A percentile compares a stretch with the other conserved stretches of the same genome.
Conservation (phyloP, 306 rosid species). For the Citrullus colocynthis region DNA sequence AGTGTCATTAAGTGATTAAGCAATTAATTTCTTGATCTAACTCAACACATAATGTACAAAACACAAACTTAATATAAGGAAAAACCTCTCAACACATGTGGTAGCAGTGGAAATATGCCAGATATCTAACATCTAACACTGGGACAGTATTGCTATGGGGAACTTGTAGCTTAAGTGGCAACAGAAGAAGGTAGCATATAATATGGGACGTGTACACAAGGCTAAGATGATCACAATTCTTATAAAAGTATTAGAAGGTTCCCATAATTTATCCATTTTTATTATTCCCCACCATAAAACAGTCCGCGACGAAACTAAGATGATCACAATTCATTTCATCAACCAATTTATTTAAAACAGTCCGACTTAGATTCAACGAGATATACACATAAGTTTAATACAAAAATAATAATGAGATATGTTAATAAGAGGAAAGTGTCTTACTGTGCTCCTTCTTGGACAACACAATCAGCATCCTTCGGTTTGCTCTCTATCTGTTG, state of each 20-base stretch:
- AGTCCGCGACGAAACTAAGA: neutral
- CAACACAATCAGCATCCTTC: constrained; percentile 39
- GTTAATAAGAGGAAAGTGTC: constrained; percentile 2
- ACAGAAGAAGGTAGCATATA: neutral
- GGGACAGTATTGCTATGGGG: neutral
- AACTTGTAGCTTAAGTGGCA: neutral
- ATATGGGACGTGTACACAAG: neutral
- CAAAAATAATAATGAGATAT: neutral
- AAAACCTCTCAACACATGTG: neutral
- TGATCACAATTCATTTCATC: neutral
- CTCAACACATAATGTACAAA: neutral
- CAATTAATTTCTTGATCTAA: neutral
- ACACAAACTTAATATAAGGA: neutral
- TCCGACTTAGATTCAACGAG: neutral
- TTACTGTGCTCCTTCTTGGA: constrained; percentile 99
- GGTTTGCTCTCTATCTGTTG: constrained; percentile 76
- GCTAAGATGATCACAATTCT: neutral
- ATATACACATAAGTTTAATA: neutral
- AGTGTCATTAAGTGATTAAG: constrained; percentile 12
- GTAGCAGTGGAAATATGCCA: neutral
- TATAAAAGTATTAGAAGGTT: too few species aligned
- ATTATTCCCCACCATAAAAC: neutral
- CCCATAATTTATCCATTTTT: neutral
- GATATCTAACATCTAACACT: neutral
- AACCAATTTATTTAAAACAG: neutral